phyloP scores from a whole-genome alignment of 2,329 filamentous ascomycete genomes.

The Didymella pinodella region DNA sequence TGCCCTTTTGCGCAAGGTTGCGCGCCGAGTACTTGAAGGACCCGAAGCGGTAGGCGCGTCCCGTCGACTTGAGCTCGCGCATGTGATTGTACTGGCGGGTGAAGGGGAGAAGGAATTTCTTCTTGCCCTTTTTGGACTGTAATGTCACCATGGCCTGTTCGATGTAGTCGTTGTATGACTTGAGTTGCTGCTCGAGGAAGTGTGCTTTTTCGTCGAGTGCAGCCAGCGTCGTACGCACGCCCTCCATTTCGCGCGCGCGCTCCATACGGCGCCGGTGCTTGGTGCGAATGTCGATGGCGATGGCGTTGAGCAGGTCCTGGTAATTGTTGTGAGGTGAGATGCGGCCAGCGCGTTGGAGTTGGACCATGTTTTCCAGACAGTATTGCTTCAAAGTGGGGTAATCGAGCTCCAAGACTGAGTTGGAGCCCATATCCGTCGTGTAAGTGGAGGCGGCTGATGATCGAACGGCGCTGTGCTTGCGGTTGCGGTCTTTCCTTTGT shows the following conservation, averaged over 20 bases:
- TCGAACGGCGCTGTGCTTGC: slow-evolving; percentile 63
- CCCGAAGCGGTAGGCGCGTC: slow-evolving; percentile 95
- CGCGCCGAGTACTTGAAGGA: slow-evolving; percentile 97
- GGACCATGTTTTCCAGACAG: slow-evolving; percentile 91
- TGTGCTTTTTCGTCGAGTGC: slow-evolving; percentile 86
- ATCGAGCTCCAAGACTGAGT: slow-evolving; percentile 80
- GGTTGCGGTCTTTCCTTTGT: slow-evolving; percentile 56
- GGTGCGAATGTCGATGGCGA: slow-evolving; percentile 94
- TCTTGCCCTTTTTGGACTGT: slow-evolving; percentile 96
- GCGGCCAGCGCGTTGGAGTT: slow-evolving; percentile 83
- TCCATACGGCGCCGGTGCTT: slow-evolving; percentile 95
- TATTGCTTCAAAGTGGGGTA: slow-evolving; percentile 94
- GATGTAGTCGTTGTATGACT: slow-evolving; percentile 99
- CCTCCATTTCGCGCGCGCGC: slow-evolving; percentile 87
- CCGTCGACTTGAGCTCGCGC: slow-evolving; percentile 89
- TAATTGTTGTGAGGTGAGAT: slow-evolving; percentile 89
- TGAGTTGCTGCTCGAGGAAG: slow-evolving; percentile 93
- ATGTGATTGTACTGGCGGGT: slow-evolving; percentile 99
- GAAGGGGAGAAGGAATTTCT: slow-evolving; percentile 92
- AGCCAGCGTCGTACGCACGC: slow-evolving; percentile 75
- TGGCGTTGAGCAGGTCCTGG: slow-evolving; percentile 97
- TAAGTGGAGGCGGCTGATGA: slow-evolving; percentile 91
- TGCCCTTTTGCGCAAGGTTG: slow-evolving; percentile 88
- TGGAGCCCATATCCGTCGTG: slow-evolving; percentile 57
- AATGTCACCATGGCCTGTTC: slow-evolving; percentile 97